A percentile compares a stretch with the other conserved stretches of the same genome.
Evolutionary conservation across 1,284 basidiomycete genomes (phyloP).

Genomic region (Phellinidium pouzarii): DNA sequence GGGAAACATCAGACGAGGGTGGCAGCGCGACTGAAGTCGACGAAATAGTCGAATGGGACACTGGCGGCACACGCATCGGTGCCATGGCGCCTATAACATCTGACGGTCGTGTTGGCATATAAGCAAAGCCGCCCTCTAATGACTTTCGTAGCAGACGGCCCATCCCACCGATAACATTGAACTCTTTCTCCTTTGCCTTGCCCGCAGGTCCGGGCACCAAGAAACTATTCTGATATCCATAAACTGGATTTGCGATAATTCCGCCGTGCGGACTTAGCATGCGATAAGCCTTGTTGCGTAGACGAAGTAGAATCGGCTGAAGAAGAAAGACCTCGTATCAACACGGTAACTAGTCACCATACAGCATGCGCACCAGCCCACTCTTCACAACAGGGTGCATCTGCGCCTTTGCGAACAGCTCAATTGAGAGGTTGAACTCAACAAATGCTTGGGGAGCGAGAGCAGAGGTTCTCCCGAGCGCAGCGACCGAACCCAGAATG

Average conservation of each 20-base stretch:
- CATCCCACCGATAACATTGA: neutral
- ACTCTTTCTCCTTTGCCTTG: neutral
- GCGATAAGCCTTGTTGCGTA: slow-evolving; percentile 10
- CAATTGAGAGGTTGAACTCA: slow-evolving; percentile 21
- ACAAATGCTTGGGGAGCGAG: slow-evolving; percentile 19
- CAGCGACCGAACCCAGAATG: slow-evolving; percentile 21
- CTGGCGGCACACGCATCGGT: neutral
- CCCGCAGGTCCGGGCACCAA: neutral
- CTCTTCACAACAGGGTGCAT: slow-evolving; percentile 12
- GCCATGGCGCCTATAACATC: neutral
- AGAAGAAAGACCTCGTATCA: neutral
- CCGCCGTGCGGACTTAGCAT: neutral
- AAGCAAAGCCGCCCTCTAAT: neutral
- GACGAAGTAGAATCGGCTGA: slow-evolving; percentile 9
- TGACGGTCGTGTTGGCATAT: neutral
- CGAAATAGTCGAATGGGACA: no score
- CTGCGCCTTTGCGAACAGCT: slow-evolving; percentile 20
- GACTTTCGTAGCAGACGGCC: neutral
- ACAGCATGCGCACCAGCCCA: slow-evolving; percentile 6
- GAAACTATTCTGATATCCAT: neutral
- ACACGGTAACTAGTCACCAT: neutral
- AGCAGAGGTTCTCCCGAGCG: slow-evolving; percentile 14
- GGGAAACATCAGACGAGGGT: neutral
- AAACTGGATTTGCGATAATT: neutral
- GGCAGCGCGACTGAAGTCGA: neutral